These are phyloP conservation scores for Nakaseomyces kungkrabaensis DNA, from an alignment of 1,139 yeast species.

Conservation along the genomic window DNA sequence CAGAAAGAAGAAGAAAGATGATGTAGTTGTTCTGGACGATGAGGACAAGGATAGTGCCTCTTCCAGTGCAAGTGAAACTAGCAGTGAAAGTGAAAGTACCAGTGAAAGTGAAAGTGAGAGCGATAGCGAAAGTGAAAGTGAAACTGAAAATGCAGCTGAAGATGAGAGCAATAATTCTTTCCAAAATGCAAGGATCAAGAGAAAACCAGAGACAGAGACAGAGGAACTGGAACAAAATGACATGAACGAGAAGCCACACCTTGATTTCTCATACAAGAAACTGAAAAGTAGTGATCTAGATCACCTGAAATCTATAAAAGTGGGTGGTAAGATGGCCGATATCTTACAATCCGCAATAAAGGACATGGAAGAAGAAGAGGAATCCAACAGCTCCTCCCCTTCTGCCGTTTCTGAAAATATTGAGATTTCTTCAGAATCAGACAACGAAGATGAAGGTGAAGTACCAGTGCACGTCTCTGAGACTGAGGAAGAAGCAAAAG, in stretches of 20 bases:
- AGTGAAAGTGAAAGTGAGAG: neutral
- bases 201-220: neutral
- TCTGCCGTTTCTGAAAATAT: neutral
- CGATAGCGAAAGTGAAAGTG: neutral
- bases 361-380: constrained; percentile 2
- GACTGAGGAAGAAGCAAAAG: neutral
- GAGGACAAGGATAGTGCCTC: neutral
- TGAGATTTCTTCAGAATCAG: neutral
- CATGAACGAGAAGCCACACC: neutral
- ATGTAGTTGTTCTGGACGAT: neutral
- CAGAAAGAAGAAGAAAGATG: neutral
- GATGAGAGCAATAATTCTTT: neutral
- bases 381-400: neutral
- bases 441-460: neutral
- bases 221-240: neutral
- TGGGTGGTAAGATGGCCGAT: neutral
- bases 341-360: neutral
- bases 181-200: neutral
- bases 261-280: constrained; percentile 2
- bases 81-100: neutral
- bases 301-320: constrained; percentile 1
- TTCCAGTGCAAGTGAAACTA: no score
- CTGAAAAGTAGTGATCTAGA: neutral
- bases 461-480: neutral
- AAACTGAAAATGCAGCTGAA: neutral